Percentiles rank a stretch among this genome's conserved stretches.
Conservation (phyloP, 257 asterid genomes). For the Knoxia roxburghii region DNA sequence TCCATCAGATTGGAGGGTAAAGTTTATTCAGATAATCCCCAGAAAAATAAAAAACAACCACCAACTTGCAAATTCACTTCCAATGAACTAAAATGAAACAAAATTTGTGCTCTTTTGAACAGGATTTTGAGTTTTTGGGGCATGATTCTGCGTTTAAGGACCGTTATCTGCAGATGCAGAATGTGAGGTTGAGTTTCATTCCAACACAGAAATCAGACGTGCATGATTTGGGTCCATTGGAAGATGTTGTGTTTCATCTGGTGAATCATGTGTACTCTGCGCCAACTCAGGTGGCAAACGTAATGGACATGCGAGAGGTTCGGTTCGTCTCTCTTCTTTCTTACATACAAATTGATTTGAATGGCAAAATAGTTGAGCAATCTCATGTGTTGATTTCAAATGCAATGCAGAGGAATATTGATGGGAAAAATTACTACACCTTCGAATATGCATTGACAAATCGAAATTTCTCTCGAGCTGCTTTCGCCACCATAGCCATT, state of each 20-base stretch:
- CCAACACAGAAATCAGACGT: constrained; percentile 76
- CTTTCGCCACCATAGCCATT: constrained; percentile 81
- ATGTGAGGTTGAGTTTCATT: constrained; percentile 70
- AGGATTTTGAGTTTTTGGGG: constrained; percentile 75
- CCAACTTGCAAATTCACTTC: background rate
- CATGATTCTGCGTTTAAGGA: constrained; percentile 95
- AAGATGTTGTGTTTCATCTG: constrained; percentile 61
- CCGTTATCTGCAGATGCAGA: constrained; percentile 73
- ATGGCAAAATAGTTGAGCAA: too few species aligned
- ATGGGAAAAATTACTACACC: constrained; percentile 73
- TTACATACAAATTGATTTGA: too few species aligned
- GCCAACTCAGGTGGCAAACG: constrained; percentile 60
- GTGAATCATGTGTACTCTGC: constrained; percentile 61
- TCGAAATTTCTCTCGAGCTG: constrained; percentile 65
- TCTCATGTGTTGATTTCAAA: constrained; percentile 8
- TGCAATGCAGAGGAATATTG: constrained; percentile 50
- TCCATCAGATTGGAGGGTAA: constrained; percentile 92
- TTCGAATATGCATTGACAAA: constrained; percentile 69
- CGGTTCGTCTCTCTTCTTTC: background rate
- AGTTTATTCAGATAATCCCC: background rate
- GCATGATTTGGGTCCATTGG: constrained; percentile 74
- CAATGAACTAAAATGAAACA: background rate
- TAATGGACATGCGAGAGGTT: constrained; percentile 78
- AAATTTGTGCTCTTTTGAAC: constrained; percentile 11
- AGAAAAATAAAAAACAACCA: too few species aligned